Evolutionary conservation across 352 stramenopile species (phyloP), one percentile per base, ranked within the genome.

Genomic region (Globisporangium sylvaticum): DNA sequence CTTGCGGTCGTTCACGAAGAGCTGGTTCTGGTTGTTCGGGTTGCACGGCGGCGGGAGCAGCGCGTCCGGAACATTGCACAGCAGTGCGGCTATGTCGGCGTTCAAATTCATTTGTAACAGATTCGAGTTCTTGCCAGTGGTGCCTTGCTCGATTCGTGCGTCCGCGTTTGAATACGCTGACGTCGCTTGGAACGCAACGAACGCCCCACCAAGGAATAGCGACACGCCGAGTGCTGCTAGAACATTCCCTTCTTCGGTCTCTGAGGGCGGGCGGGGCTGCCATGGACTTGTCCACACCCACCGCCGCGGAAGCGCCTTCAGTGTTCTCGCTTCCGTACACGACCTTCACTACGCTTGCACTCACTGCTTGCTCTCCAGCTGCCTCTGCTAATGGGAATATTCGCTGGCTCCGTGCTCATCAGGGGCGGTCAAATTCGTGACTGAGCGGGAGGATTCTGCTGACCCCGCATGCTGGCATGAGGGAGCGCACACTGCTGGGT

Each of bases 1-100:
- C 15, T 62, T 62, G 3, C 68, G 34, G 18, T 81, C 75, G 37
- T 44, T 55, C 59, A 75, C 70, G 70, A 62, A 73, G 20, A 66
- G 24, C n/a, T 73, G 67, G 55, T 65, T 50, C 20, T 4, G 31
- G 24, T 61, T 46, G 5, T 62, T 31, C 10, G 37, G 46, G n/a
- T 67, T 61, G 52, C 62, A 67, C 29, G 62, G 62, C 62, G 53
- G 50, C 31, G 60, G 24, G 4, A 65, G 60, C 60, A 65, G 22
- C 14, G 31, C 37, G 15, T 58, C 25, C 5, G 53, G 53, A 7
- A 58, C 53, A 20, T 58, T n/a, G 7, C 7, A 58, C 27, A 7
- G 1, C 20, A 6, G 15, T 8, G 34, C 4, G 12, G 27, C 9
- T 3, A 39, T 24, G 3, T 58, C 9, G 15, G 18, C 53, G 10